Conservation (phyloP, 177 flowering plant species). For the Vitis hybrid region DNA sequence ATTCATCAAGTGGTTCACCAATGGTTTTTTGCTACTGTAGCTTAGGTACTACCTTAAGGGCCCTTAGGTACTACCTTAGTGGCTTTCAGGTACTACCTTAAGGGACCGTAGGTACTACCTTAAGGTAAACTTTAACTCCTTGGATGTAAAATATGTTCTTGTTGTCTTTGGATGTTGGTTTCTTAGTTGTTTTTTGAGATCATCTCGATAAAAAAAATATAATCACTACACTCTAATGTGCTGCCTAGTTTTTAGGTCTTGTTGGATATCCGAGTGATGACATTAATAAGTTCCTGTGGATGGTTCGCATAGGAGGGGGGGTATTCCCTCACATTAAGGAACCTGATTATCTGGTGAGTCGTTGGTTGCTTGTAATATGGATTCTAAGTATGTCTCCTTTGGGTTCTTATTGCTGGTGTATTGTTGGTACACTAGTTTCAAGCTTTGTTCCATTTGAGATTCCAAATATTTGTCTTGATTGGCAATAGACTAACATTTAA, state of each 20-base stretch:
- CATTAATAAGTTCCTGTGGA: conserved; percentile 96
- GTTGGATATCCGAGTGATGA: conserved; percentile 99
- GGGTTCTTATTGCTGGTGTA: neutral
- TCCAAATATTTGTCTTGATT: no score
- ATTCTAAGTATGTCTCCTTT: neutral
- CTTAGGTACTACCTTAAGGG: no score
- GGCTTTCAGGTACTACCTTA: no score
- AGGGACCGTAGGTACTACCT: no score
- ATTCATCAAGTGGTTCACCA: no score
- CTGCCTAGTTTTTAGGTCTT: conserved; percentile 57
- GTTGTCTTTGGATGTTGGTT: conserved; percentile 97
- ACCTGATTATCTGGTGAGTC: conserved; percentile 62
- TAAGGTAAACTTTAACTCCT: conserved; percentile 49
- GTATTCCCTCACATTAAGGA: conserved; percentile 69
- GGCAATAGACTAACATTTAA: no score
- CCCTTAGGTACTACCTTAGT: no score
- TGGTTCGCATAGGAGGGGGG: conserved; percentile 99
- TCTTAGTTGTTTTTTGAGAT: conserved; percentile 5
- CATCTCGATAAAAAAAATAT: neutral
- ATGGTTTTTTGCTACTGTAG: no score
- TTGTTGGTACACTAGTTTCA: neutral
- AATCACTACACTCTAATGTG: neutral
- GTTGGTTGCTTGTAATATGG: neutral
- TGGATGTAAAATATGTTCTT: conserved; percentile 99
- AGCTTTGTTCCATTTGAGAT: no score